Evolutionary conservation across 306 rosid species (phyloP).

Genomic region (Ormosia semicastrata): DNA sequence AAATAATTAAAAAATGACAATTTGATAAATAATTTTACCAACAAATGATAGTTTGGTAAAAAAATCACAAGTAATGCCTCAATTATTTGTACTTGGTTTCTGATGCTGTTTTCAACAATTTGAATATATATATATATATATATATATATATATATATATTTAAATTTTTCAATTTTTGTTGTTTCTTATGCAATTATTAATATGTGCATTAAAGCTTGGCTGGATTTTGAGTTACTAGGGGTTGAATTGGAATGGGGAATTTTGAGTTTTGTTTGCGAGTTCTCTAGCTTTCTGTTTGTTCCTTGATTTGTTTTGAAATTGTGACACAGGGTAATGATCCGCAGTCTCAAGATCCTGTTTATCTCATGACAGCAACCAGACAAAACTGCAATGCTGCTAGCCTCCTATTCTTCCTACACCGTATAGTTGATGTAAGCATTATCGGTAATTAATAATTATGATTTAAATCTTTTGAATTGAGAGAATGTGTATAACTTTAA

Average conservation of each 20-base stretch:
- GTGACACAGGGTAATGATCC: constrained; percentile 90
- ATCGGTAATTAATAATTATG: neutral
- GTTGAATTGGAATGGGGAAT: neutral
- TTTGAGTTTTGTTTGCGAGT: neutral
- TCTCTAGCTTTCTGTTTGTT: neutral
- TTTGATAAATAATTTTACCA: too few relatives aligned
- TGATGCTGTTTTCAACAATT: neutral
- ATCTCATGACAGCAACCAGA: constrained; percentile 85
- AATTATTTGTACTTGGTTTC: neutral
- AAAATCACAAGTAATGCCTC: neutral
- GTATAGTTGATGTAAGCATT: constrained; percentile 79
- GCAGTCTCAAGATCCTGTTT: constrained; percentile 91
- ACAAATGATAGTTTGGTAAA: too few relatives aligned
- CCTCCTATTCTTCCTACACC: constrained; percentile 86
- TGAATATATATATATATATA: neutral
- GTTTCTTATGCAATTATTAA: neutral
- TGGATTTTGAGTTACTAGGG: neutral
- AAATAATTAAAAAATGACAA: too few relatives aligned
- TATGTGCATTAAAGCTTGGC: neutral
- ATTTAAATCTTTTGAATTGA: neutral
- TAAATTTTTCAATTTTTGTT: neutral
- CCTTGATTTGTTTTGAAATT: constrained; percentile 10
- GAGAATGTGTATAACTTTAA: neutral
- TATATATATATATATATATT: too few relatives aligned
- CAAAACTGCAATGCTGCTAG: constrained; percentile 99